Percentiles rank a stretch among this genome's conserved stretches.
phyloP scores from a whole-genome alignment of 116 monocot species.

The Posidonia oceanica region DNA sequence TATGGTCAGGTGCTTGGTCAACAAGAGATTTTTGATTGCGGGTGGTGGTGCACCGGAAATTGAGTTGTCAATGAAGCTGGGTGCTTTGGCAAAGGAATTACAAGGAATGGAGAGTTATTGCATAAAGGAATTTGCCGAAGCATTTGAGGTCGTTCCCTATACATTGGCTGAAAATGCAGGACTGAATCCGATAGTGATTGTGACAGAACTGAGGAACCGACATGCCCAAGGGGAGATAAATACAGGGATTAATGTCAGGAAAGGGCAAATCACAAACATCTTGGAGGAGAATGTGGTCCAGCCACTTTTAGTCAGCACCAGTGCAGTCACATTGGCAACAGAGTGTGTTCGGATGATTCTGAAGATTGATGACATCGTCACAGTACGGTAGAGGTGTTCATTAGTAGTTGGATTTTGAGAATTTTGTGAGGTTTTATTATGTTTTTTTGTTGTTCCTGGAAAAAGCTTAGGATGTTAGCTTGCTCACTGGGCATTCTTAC shows the following conservation, averaged over 20 bases:
- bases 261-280: slow-evolving; percentile 93
- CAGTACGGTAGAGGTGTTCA: slow-evolving; percentile 40
- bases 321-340: slow-evolving; percentile 62
- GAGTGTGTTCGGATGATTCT: slow-evolving; percentile 98
- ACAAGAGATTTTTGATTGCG: slow-evolving; percentile 84
- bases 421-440: not conserved
- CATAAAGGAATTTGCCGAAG: slow-evolving; percentile 85
- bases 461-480: too few relatives aligned
- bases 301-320: slow-evolving; percentile 86
- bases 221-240: slow-evolving; percentile 84
- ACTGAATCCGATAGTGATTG: slow-evolving; percentile 78
- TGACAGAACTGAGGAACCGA: slow-evolving; percentile 86
- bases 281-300: slow-evolving; percentile 98
- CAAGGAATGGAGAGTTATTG: slow-evolving; percentile 96
- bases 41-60: slow-evolving; percentile 98
- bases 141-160: slow-evolving; percentile 91
- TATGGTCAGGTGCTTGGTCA: slow-evolving; percentile 67
- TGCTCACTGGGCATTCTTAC: too few relatives aligned
- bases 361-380: slow-evolving; percentile 97
- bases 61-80: slow-evolving; percentile 86
- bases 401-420: not conserved
- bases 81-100: slow-evolving; percentile 79
- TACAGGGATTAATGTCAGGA: slow-evolving; percentile 93
- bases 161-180: slow-evolving; percentile 97
- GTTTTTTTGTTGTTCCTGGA: not conserved